Percentiles rank a stretch among this genome's conserved stretches.
These are phyloP conservation scores for Pyrus pyrifolia DNA, from an alignment of 306 rosid genomes.

Conservation along the genomic window DNA sequence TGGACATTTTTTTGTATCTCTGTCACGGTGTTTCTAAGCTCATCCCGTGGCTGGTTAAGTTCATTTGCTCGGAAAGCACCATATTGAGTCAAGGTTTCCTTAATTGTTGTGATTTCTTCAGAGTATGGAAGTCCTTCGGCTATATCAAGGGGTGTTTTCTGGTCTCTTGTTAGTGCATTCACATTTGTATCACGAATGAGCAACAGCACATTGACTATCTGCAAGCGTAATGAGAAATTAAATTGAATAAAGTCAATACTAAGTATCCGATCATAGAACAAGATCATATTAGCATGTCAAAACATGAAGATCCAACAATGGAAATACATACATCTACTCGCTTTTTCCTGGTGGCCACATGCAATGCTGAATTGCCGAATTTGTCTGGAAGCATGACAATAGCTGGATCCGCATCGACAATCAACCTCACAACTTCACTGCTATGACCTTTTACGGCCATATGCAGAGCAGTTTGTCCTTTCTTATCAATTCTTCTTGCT, in stretches of 20 bases:
- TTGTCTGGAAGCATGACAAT: slow-evolving; percentile 73
- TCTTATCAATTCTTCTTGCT: slow-evolving; percentile 74
- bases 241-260: background rate
- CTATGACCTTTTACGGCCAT: slow-evolving; percentile 87
- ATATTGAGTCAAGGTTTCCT: slow-evolving; percentile 42
- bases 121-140: slow-evolving; percentile 72
- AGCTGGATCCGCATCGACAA: slow-evolving; percentile 54
- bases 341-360: slow-evolving; percentile 89
- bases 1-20: slow-evolving; percentile 71
- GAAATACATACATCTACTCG: slow-evolving; percentile 55
- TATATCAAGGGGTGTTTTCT: slow-evolving; percentile 75
- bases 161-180: slow-evolving; percentile 71
- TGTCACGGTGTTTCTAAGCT: slow-evolving; percentile 63
- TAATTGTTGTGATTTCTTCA: slow-evolving; percentile 51
- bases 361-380: slow-evolving; percentile 78
- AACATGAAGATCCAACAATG: background rate
- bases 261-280: background rate
- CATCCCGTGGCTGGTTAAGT: slow-evolving; percentile 81
- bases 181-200: slow-evolving; percentile 56
- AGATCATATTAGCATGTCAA: background rate
- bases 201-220: slow-evolving; percentile 73
- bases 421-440: slow-evolving; percentile 62
- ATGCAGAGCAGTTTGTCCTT: slow-evolving; percentile 82
- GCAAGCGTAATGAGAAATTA: slow-evolving; percentile 29
- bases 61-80: slow-evolving; percentile 69